A percentile compares a stretch with the other conserved stretches of the same genome.
These are phyloP conservation scores for Santalum album DNA, from an alignment of 164 flowering plant genomes.

Conservation along the genomic window DNA sequence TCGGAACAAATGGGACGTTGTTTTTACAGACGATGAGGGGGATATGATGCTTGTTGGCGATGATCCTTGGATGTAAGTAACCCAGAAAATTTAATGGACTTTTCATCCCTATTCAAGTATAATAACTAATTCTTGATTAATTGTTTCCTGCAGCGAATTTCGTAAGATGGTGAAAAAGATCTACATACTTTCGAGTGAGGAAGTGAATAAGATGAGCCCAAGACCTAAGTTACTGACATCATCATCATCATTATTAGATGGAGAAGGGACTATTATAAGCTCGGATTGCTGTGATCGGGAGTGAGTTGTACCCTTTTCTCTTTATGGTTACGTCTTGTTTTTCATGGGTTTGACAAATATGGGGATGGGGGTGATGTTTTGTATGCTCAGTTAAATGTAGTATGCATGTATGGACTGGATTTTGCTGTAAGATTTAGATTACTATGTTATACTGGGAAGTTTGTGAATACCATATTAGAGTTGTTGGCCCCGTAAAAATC, in stretches of 20 bases:
- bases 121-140: neutral
- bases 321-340: neutral
- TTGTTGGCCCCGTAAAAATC: no score
- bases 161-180: conserved; percentile 54
- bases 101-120: neutral
- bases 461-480: no score
- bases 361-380: neutral
- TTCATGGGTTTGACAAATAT: neutral
- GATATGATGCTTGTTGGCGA: conserved; percentile 89
- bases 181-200: conserved; percentile 41
- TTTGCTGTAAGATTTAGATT: neutral
- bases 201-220: conserved; percentile 43
- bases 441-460: no score
- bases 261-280: conserved; percentile 32
- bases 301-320: no score
- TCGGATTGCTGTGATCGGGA: conserved; percentile 17
- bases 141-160: conserved; percentile 38
- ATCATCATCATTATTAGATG: conserved; percentile 25
- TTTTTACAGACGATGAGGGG: conserved; percentile 72
- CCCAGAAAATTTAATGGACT: neutral
- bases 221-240: conserved; percentile 29
- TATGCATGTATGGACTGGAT: neutral
- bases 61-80: conserved; percentile 79
- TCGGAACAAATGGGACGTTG: conserved; percentile 51
- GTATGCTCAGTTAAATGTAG: conserved; percentile 9